A percentile compares a stretch with the other conserved stretches of the same genome.
Conservation (phyloP, 106 monocot species). For the Cymbidium sinense region DNA sequence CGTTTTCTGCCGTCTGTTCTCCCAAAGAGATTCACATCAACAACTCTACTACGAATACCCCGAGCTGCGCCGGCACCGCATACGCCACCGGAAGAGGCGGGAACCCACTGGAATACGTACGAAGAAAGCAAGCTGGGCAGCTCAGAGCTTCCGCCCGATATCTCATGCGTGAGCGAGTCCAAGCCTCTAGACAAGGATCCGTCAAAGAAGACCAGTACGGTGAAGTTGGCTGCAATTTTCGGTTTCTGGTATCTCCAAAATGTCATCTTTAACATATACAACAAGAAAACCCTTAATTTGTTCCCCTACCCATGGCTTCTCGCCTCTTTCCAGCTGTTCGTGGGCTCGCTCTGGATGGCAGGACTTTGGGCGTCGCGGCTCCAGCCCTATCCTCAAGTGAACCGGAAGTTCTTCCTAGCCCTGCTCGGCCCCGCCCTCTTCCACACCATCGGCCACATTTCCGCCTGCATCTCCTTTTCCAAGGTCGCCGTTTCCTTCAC, state of each 20-base stretch:
- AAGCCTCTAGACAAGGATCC: no score
- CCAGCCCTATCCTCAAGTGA: conserved; percentile 30
- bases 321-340: conserved; percentile 53
- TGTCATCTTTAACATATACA: conserved; percentile 68
- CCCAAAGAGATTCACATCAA: not conserved
- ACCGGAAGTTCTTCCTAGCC: conserved; percentile 28
- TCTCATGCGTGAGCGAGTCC: no score
- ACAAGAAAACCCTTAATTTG: conserved; percentile 56
- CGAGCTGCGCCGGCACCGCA: not conserved
- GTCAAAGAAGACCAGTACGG: no score
- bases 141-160: no score
- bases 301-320: conserved; percentile 71
- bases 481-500: conserved; percentile 40
- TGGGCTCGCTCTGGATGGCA: conserved; percentile 55
- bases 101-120: not conserved
- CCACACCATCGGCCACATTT: conserved; percentile 19
- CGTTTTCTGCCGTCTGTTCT: no score
- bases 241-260: conserved; percentile 54
- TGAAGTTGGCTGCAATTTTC: conserved; percentile 34
- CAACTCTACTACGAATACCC: not conserved
- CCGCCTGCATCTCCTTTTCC: no score
- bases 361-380: conserved; percentile 33
- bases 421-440: conserved; percentile 53
- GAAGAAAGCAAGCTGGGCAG: no score
- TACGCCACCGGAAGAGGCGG: not conserved